Conservation (phyloP, 2,329 filamentous ascomycete species). For the Xylaria sp. region DNA sequence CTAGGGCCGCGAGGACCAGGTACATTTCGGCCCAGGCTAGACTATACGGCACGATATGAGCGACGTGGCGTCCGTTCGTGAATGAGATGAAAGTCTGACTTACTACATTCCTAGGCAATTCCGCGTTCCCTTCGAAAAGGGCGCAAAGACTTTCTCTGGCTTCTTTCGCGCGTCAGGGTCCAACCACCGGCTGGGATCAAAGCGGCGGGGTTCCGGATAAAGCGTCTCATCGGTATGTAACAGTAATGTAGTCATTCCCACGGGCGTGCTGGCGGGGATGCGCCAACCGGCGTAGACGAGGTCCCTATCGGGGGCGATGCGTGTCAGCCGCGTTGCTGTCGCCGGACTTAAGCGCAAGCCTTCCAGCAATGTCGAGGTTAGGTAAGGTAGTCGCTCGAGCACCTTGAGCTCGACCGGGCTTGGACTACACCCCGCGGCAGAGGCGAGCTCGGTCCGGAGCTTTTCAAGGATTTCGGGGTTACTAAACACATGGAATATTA, state of each 20-base stretch:
- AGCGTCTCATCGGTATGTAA: conserved; percentile 29
- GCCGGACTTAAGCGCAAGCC: conserved; percentile 47
- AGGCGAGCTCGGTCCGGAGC: conserved; percentile 5
- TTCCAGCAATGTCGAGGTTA: conserved; percentile 48
- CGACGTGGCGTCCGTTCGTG: too few species aligned
- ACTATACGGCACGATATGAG: too few species aligned
- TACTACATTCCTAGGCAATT: conserved; percentile 32
- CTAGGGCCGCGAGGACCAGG: too few species aligned
- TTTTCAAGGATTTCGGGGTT: conserved; percentile 19
- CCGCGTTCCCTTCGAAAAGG: conserved; percentile 27
- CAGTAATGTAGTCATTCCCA: conserved; percentile 30
- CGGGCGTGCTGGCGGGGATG: conserved; percentile 31
- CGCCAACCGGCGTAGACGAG: conserved; percentile 22
- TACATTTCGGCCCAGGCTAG: too few species aligned
- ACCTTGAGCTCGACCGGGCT: background rate
- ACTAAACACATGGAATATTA: conserved; percentile 20
- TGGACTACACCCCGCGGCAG: background rate
- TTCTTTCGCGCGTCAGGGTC: conserved; percentile 8
- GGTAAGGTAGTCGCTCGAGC: conserved; percentile 36
- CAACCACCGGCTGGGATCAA: conserved; percentile 34
- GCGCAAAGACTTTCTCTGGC: conserved; percentile 23
- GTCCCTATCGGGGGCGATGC: conserved; percentile 40
- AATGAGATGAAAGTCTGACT: conserved; percentile 1
- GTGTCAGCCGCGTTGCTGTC: conserved; percentile 44
- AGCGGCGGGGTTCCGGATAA: conserved; percentile 21